Percentiles rank a stretch among this genome's conserved stretches.
phyloP scores from a whole-genome alignment of 2,329 filamentous ascomycete species.

The Epichloe festucae region DNA sequence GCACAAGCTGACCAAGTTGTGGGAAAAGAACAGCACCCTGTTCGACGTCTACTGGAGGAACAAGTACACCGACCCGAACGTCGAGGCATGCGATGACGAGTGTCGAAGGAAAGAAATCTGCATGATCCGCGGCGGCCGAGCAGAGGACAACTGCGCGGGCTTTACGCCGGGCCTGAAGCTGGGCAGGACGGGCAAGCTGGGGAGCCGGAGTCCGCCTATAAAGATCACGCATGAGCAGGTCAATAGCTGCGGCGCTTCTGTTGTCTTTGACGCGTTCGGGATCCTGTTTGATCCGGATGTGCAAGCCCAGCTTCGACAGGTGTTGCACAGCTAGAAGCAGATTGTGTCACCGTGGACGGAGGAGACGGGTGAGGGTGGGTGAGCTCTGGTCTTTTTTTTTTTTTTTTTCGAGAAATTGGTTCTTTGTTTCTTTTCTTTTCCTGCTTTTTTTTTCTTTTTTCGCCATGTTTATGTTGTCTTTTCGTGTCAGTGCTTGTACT shows the following conservation, averaged over 20 bases:
- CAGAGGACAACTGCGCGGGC: conserved; percentile 35
- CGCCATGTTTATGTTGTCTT: too few species aligned
- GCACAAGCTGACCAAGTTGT: neutral
- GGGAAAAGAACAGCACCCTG: neutral
- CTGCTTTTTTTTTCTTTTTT: too few species aligned
- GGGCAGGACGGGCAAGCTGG: neutral
- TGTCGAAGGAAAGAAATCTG: conserved; percentile 36
- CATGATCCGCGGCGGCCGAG: conserved; percentile 34
- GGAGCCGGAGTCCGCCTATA: neutral
- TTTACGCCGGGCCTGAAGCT: neutral
- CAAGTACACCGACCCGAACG: conserved; percentile 22
- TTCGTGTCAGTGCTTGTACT: too few species aligned
- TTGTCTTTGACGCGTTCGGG: neutral
- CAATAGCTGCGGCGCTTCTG: neutral
- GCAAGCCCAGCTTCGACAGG: neutral
- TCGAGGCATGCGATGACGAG: conserved; percentile 24
- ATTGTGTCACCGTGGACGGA: too few species aligned
- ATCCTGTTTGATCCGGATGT: neutral
- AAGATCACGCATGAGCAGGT: neutral
- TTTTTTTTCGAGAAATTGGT: too few species aligned
- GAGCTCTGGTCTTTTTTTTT: too few species aligned
- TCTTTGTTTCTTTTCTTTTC: too few species aligned
- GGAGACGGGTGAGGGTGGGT: too few species aligned
- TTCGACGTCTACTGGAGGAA: neutral
- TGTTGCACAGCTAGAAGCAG: neutral